These are phyloP conservation scores for Fusarium acutatum DNA, from an alignment of 2,329 filamentous ascomycete species.

Conservation along the genomic window DNA sequence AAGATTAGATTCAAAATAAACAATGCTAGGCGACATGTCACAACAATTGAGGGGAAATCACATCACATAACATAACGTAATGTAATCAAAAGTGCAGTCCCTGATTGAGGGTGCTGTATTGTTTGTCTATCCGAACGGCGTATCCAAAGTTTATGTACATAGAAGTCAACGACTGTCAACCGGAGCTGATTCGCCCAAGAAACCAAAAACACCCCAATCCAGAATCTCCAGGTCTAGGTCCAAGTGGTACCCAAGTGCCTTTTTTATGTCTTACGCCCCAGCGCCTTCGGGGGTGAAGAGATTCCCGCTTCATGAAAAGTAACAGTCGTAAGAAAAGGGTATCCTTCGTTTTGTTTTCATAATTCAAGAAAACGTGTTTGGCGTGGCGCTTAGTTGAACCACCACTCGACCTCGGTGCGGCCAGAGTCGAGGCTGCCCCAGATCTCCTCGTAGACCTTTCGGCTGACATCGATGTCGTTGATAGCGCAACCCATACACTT, in stretches of 20 bases:
- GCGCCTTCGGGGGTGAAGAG: constrained; percentile 29
- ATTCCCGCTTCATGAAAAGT: constrained; percentile 39
- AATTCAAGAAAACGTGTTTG: constrained; percentile 6
- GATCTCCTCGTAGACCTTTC: constrained; percentile 64
- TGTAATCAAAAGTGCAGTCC: constrained; percentile 10
- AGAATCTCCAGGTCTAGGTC: constrained; percentile 24
- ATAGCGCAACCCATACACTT: constrained; percentile 76
- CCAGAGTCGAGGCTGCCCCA: constrained; percentile 56
- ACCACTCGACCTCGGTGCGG: constrained; percentile 55
- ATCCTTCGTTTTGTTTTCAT: constrained; percentile 21
- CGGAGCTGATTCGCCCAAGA: constrained; percentile 29
- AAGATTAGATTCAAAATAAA: constrained; percentile 10
- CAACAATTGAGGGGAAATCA: background rate
- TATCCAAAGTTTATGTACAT: constrained; percentile 35
- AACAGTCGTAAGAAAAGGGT: constrained; percentile 32
- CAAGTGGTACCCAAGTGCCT: background rate
- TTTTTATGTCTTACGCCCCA: constrained; percentile 28
- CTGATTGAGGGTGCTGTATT: constrained; percentile 2
- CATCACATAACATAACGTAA: background rate
- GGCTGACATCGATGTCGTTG: constrained; percentile 67
- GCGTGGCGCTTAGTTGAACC: constrained; percentile 50
- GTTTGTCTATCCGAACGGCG: constrained; percentile 29
- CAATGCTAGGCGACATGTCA: constrained; percentile 13
- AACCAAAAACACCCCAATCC: constrained; percentile 40
- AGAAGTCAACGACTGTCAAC: constrained; percentile 33